Evolutionary conservation across 257 asterid genomes (phyloP).

Genomic region (Ballota nigra): DNA sequence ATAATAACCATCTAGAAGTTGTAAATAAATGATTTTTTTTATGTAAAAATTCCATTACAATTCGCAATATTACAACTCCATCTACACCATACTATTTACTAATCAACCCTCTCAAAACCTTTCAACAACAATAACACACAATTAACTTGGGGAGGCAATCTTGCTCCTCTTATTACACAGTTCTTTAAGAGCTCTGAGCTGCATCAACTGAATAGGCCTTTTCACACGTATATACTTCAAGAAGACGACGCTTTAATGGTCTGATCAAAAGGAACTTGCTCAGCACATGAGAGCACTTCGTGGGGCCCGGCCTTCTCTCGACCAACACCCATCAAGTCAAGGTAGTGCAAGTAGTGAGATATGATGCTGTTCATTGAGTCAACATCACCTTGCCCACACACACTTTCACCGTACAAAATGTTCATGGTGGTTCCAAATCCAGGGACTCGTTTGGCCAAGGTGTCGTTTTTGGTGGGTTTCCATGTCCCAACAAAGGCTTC

Average conservation of each 20-base stretch:
- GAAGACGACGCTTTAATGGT: slow-evolving; percentile 42
- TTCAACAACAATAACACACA: slow-evolving; percentile 15
- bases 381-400: slow-evolving; percentile 80
- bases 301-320: slow-evolving; percentile 79
- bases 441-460: slow-evolving; percentile 58
- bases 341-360: slow-evolving; percentile 70
- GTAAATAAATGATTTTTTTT: not conserved
- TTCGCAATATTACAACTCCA: slow-evolving; percentile 27
- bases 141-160: not conserved
- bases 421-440: slow-evolving; percentile 94
- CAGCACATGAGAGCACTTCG: slow-evolving; percentile 68
- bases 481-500: slow-evolving; percentile 70
- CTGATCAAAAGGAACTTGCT: slow-evolving; percentile 62
- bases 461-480: slow-evolving; percentile 91
- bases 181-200: not conserved
- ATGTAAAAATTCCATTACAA: slow-evolving; percentile 4
- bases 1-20: too few species aligned
- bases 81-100: slow-evolving; percentile 9
- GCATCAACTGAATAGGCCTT: slow-evolving; percentile 6
- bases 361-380: slow-evolving; percentile 67
- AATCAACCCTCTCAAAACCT: slow-evolving; percentile 20
- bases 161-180: slow-evolving; percentile 42
- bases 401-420: slow-evolving; percentile 59
- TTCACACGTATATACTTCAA: slow-evolving; percentile 22
- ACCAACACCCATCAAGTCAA: slow-evolving; percentile 75